These are phyloP conservation scores for Raphidocelis subcapitata DNA, from an alignment of 139 green algal species.

Conservation along the genomic window DNA sequence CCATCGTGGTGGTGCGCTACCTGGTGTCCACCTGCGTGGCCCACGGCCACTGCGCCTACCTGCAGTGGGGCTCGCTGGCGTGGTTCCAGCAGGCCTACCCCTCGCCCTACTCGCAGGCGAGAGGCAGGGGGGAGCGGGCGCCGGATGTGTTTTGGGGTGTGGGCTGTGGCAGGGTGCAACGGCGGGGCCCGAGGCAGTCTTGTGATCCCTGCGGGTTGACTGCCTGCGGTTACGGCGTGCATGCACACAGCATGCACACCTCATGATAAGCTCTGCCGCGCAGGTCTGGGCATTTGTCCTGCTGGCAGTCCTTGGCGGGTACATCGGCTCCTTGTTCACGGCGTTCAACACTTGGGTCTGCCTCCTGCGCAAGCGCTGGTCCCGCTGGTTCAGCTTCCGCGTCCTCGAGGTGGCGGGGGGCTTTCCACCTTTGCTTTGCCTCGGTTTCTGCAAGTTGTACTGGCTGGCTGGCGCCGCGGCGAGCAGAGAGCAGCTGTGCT, in stretches of 20 bases:
- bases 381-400: slow-evolving; percentile 35
- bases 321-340: slow-evolving; percentile 47
- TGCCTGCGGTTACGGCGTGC: too few species aligned
- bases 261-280: too few species aligned
- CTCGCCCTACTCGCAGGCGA: slow-evolving; percentile 23
- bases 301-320: slow-evolving; percentile 44
- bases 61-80: slow-evolving; percentile 48
- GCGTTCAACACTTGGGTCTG: slow-evolving; percentile 67
- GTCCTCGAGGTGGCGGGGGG: slow-evolving; percentile 39
- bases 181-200: too few species aligned
- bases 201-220: too few species aligned
- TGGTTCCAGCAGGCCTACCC: slow-evolving; percentile 37
- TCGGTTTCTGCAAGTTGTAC: too few species aligned
- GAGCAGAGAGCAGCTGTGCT: too few species aligned
- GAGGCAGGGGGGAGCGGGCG: neutral
- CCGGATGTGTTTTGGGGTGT: too few species aligned
- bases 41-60: slow-evolving; percentile 40
- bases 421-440: too few species aligned
- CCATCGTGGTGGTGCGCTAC: slow-evolving; percentile 52
- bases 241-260: too few species aligned
- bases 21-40: slow-evolving; percentile 35
- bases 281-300: slow-evolving; percentile 47
- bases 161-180: too few species aligned
- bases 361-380: slow-evolving; percentile 53
- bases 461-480: too few species aligned